phyloP scores from a whole-genome alignment of 2,329 filamentous ascomycete genomes.

The Arthrinium puccinioides region DNA sequence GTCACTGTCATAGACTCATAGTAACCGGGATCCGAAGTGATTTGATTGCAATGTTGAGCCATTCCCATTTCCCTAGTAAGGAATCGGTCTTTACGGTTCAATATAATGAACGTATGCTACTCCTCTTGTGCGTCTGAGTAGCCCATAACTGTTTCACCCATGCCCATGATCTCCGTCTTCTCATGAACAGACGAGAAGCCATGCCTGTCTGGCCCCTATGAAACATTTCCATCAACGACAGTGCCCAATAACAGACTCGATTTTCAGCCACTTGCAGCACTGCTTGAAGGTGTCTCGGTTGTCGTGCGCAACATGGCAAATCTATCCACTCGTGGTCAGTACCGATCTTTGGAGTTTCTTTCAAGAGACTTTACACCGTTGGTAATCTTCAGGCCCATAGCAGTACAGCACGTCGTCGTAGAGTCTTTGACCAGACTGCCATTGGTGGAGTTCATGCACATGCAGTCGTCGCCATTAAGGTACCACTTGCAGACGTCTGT shows the following conservation, averaged over 20 bases:
- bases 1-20: no score
- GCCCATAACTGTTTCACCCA: no score
- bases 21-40: no score
- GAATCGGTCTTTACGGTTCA: no score
- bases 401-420: neutral
- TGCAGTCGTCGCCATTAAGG: neutral
- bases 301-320: neutral
- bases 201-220: no score
- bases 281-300: conserved; percentile 1
- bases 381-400: neutral
- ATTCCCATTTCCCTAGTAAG: no score
- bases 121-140: no score
- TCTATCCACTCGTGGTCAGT: neutral
- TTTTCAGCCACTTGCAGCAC: conserved; percentile 2
- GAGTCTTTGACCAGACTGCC: neutral
- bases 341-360: neutral
- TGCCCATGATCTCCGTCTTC: no score
- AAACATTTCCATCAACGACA: no score
- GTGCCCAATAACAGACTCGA: neutral
- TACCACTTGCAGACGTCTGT: conserved; percentile 1
- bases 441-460: neutral
- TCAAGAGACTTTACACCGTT: neutral
- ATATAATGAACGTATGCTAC: no score
- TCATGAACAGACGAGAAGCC: no score
- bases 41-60: no score